These are phyloP conservation scores for Cladophialophora bantiana DNA, from an alignment of 2,329 filamentous ascomycete species.

Conservation along the genomic window DNA sequence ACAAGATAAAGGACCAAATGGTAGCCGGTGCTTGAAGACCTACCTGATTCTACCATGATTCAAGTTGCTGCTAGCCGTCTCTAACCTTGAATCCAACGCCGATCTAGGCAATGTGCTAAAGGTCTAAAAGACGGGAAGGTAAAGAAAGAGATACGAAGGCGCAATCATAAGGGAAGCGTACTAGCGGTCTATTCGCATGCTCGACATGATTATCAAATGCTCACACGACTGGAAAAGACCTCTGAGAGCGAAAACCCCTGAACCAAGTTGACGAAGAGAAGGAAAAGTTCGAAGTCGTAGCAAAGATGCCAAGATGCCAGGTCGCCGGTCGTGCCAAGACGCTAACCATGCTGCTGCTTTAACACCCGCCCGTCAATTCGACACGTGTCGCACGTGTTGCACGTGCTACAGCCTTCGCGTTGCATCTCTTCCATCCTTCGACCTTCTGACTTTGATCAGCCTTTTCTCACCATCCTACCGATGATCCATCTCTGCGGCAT, in stretches of 20 bases:
- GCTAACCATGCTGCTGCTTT: not conserved
- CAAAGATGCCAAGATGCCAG: not conserved
- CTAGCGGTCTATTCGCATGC: conserved; percentile 18
- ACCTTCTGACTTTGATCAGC: not conserved
- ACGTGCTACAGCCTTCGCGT: conserved; percentile 10
- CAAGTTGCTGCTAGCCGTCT: not conserved
- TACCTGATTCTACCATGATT: conserved; percentile 25
- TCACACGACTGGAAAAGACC: not conserved
- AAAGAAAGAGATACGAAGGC: not conserved
- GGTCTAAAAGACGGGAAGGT: conserved; percentile 6
- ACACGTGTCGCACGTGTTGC: not conserved
- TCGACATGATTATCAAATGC: conserved; percentile 3
- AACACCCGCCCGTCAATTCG: not conserved
- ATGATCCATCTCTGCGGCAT: not conserved
- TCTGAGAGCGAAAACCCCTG: not conserved
- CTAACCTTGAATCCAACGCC: not conserved
- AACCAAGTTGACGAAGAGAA: not conserved
- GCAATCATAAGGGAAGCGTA: not conserved
- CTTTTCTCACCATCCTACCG: not conserved
- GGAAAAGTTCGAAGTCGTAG: conserved; percentile 8
- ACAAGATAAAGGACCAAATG: conserved; percentile 1
- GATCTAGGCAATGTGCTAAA: not conserved
- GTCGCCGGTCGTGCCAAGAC: not conserved
- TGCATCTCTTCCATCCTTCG: not conserved
- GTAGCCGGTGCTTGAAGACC: not conserved